Evolutionary conservation across 768 basidiomycete genomes (phyloP).

Genomic region (Kwoniella heveanensis): DNA sequence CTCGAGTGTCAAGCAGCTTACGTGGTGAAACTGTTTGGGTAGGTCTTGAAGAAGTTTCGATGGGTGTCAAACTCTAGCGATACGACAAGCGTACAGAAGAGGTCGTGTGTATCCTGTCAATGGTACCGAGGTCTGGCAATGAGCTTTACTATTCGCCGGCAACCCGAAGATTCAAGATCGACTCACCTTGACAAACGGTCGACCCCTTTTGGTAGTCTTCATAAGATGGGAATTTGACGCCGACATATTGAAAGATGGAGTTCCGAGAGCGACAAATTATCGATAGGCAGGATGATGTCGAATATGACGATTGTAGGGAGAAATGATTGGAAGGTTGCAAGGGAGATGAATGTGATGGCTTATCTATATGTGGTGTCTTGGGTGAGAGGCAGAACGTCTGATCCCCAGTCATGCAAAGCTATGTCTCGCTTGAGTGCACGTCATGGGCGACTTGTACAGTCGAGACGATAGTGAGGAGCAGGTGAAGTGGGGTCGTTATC

Average conservation of each 20-base stretch:
- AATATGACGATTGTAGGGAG: too few species aligned
- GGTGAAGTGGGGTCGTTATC: not conserved
- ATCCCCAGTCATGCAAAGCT: too few species aligned
- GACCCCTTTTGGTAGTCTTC: slow-evolving; percentile 95
- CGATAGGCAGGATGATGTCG: not conserved
- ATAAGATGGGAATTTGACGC: slow-evolving; percentile 87
- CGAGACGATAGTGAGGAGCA: not conserved
- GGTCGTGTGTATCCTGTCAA: slow-evolving; percentile 89
- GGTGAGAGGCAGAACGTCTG: too few species aligned
- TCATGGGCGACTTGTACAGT: too few species aligned
- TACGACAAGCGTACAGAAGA: slow-evolving; percentile 94
- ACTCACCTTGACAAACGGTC: slow-evolving; percentile 85
- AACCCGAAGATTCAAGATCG: too few species aligned
- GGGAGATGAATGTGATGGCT: too few species aligned
- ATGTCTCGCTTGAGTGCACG: too few species aligned
- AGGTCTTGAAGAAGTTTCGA: slow-evolving; percentile 94
- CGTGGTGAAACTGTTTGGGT: slow-evolving; percentile 94
- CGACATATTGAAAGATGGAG: slow-evolving; percentile 33
- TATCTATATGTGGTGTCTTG: too few species aligned
- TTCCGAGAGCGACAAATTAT: not conserved
- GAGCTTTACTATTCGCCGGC: too few species aligned
- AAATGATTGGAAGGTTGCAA: too few species aligned
- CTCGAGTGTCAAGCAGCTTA: slow-evolving; percentile 62
- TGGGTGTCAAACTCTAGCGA: slow-evolving; percentile 84
- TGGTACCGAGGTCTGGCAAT: too few species aligned